These are phyloP conservation scores for Schwanniomyces sp. DNA, from an alignment of 805 yeast species.

Conservation along the genomic window DNA sequence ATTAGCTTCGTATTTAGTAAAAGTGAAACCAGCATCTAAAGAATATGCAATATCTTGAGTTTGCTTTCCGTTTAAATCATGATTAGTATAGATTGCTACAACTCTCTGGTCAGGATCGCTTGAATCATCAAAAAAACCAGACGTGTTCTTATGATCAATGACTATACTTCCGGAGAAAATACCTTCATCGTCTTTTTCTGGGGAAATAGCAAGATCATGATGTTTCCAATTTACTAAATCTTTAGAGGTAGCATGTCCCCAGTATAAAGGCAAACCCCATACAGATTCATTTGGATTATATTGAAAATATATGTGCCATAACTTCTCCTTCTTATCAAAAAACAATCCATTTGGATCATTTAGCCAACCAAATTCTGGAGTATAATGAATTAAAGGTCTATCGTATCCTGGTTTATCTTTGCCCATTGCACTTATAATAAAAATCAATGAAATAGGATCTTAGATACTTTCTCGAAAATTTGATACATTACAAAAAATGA, in stretches of 20 bases:
- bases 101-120: constrained; percentile 27
- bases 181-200: constrained; percentile 23
- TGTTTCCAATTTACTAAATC: constrained; percentile 34
- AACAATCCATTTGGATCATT: constrained; percentile 46
- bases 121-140: constrained; percentile 27
- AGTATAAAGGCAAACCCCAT: constrained; percentile 33
- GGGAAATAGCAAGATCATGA: constrained; percentile 28
- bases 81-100: constrained; percentile 37
- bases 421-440: neutral
- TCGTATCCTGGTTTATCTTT: neutral
- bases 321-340: constrained; percentile 24
- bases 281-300: constrained; percentile 31
- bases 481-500: too few relatives aligned
- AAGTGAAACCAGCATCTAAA: constrained; percentile 34
- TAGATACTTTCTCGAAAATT: too few relatives aligned
- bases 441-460: too few relatives aligned
- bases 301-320: constrained; percentile 40
- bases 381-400: constrained; percentile 22
- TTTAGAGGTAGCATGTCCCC: constrained; percentile 43
- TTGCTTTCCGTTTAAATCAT: constrained; percentile 18
- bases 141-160: constrained; percentile 35
- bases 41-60: constrained; percentile 35
- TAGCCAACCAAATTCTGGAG: constrained; percentile 39
- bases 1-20: constrained; percentile 23
- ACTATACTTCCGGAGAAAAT: constrained; percentile 39